A percentile compares a stretch with the other conserved stretches of the same genome.
phyloP scores from a whole-genome alignment of 805 yeast genomes.

The Candida arabinofermentans region DNA sequence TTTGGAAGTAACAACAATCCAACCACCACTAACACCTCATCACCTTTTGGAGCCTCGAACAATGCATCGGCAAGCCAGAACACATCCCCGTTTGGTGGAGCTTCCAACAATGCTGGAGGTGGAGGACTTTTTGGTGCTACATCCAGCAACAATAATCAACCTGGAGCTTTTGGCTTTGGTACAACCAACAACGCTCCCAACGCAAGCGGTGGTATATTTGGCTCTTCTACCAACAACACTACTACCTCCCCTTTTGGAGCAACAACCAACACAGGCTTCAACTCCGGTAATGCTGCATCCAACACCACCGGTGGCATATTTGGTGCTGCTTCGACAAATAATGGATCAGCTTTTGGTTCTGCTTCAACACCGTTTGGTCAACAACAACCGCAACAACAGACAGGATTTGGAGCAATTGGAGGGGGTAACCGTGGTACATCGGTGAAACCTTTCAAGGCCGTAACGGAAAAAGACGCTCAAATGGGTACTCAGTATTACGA shows the following conservation, averaged over 20 bases:
- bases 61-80: conserved; percentile 16
- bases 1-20: conserved; percentile 22
- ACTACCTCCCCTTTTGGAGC: conserved; percentile 1
- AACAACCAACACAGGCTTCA: conserved; percentile 33
- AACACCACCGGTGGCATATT: conserved; percentile 20
- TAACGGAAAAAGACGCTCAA: conserved; percentile 62
- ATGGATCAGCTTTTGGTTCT: conserved; percentile 18
- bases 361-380: conserved; percentile 39
- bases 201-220: conserved; percentile 16
- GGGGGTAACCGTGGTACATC: conserved; percentile 62
- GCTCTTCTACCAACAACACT: conserved; percentile 7
- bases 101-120: conserved; percentile 5
- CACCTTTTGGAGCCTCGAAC: conserved; percentile 11
- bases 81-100: conserved; percentile 25
- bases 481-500: conserved; percentile 60
- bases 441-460: conserved; percentile 63
- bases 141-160: neutral
- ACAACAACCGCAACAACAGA: conserved; percentile 2
- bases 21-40: neutral
- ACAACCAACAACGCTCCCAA: conserved; percentile 20
- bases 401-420: conserved; percentile 31
- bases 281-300: conserved; percentile 17
- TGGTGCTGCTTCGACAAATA: conserved; percentile 27
- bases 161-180: conserved; percentile 11
- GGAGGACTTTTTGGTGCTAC: neutral